Base-by-base conservation (phyloP, 192 early-diverging fungal genomes). In the Coemansia sp. region DNA sequence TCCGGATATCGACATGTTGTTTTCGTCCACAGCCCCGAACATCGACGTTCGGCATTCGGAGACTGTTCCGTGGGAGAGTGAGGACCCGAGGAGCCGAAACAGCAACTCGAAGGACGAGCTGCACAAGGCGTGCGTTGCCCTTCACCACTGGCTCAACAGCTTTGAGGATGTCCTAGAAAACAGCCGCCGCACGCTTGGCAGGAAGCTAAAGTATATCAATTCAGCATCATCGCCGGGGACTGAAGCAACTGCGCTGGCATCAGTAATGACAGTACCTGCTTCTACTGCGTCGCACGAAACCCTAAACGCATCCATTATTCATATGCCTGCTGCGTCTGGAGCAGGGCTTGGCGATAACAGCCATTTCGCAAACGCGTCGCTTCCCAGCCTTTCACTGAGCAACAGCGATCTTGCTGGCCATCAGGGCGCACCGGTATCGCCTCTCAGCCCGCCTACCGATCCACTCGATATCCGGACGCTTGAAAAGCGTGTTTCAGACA, bases 91-190 rank as follows among this genome's bases (percentile, higher is more conserved):
- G 11, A 53, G 50, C 9, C 61, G 70, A 22, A 54, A 48, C 48
- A 70, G 36, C 61, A 56, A 62, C 20, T 73, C 70, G 38, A 70
- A 65, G 56, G 80, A 82, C 33, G 71, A 69, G 25, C 52, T 82
- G 59, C 75, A 77, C 62, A 74, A 71, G 60, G 67, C 80, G 41
- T 82, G 80, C 40, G 72, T 77, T n/a, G 75, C 74, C 9, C 53
- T 82, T 55, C 75, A 76, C 63, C 71, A 78, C 63, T 82, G 80
- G 80, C 72, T 82, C 13, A 78, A 82, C 67, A 75, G 63, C 25
- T 56, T 82, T 22, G 80, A 82, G 40, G 75, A 82, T 10, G 62
- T 65, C 9, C 50, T 82, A n/a, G 80, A 82, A 1, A 73, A 52
- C 56, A 77, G 66, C 46, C 75, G 80, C n/a, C 71, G 75, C 9